These are phyloP conservation scores for Naganishia onofrii DNA, from an alignment of 768 basidiomycete genomes.

Conservation along the genomic window DNA sequence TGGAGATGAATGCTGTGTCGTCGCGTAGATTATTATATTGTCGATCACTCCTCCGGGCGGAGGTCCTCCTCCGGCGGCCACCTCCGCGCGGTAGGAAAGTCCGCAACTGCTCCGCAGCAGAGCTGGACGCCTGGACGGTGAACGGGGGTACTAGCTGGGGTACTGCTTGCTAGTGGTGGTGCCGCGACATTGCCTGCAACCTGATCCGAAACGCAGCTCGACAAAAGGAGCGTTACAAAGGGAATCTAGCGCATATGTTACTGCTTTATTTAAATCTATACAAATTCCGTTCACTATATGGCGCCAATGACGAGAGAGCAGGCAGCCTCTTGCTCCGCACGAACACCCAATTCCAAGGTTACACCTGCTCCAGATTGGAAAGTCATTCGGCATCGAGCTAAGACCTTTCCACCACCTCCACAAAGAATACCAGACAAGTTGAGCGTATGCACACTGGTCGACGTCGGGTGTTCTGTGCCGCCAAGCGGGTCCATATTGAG, in stretches of 20 bases:
- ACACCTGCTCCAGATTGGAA: slow-evolving; percentile 85
- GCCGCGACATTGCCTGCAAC: too few species aligned
- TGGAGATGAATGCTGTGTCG: too few species aligned
- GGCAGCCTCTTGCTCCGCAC: slow-evolving; percentile 83
- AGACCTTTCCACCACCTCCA: slow-evolving; percentile 93
- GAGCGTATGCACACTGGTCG: slow-evolving; percentile 85
- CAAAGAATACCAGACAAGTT: slow-evolving; percentile 85
- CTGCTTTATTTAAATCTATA: slow-evolving; percentile 3
- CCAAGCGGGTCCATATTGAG: slow-evolving; percentile 96
- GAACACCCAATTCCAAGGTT: slow-evolving; percentile 82
- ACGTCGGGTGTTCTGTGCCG: slow-evolving; percentile 77
- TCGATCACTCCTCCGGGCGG: too few species aligned
- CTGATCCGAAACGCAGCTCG: neutral
- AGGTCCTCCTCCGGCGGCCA: too few species aligned
- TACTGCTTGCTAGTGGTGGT: too few species aligned
- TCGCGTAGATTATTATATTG: too few species aligned
- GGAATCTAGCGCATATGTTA: neutral
- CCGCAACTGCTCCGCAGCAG: neutral
- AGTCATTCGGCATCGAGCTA: slow-evolving; percentile 93
- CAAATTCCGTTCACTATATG: slow-evolving; percentile 55
- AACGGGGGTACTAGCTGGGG: too few species aligned
- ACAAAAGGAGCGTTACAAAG: neutral
- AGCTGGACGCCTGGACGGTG: too few species aligned
- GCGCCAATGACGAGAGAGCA: slow-evolving; percentile 86
- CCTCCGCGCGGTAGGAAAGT: neutral